Conservation (phyloP, 1,284 basidiomycete genomes). For the Cystobasidium slooffiae region DNA sequence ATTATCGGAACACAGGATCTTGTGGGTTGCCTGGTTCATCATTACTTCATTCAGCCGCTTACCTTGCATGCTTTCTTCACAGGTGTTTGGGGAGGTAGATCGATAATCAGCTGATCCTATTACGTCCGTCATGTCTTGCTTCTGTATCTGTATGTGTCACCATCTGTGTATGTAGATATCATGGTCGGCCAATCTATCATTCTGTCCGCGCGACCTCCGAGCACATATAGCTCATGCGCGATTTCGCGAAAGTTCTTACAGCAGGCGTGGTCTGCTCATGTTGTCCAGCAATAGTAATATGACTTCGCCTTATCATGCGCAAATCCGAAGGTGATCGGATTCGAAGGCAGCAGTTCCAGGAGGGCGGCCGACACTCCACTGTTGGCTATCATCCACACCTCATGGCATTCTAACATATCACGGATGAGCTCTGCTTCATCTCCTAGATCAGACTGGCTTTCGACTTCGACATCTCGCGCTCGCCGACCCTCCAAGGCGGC, state of each 20-base stretch:
- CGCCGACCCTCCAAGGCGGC: conserved; percentile 15
- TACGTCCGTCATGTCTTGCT: not conserved
- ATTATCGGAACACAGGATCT: conserved; percentile 89
- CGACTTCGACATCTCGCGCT: not conserved
- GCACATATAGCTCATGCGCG: no score
- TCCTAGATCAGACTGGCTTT: conserved; percentile 1
- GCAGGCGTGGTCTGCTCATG: not conserved
- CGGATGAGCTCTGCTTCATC: conserved; percentile 17
- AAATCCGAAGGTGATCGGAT: no score
- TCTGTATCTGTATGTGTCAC: not conserved
- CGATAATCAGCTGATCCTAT: conserved; percentile 30
- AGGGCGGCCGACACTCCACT: no score
- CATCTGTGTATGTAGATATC: not conserved
- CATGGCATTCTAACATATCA: not conserved
- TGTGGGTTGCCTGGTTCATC: conserved; percentile 11
- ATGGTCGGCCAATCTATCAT: not conserved
- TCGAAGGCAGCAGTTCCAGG: no score
- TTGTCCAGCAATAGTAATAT: no score
- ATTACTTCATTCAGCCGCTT: not conserved
- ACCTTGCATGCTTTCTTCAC: not conserved
- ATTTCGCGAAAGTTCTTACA: no score
- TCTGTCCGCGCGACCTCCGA: not conserved
- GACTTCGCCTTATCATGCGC: no score
- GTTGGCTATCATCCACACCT: not conserved
- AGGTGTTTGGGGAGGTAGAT: conserved; percentile 73